Evolutionary conservation across 1,284 basidiomycete species (phyloP), one percentile per base, ranked within the genome.

Genomic region (Earliella scabrosa): DNA sequence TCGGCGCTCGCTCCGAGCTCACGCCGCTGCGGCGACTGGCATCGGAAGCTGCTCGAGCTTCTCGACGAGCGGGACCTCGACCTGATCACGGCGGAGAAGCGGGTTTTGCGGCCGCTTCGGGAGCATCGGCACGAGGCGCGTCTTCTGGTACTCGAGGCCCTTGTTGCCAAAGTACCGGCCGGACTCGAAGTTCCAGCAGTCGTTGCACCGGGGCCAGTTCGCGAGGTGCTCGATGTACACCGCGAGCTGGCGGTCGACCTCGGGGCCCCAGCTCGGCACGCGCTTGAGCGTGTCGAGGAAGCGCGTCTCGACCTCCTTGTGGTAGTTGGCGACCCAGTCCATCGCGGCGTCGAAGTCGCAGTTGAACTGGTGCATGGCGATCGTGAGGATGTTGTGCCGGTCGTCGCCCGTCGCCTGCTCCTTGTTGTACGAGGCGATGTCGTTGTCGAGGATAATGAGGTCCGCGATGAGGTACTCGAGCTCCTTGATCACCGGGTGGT

Each of bases 381-480:
- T 58, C n/a, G 66, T 62, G 41, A 76, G 50, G 56, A 75, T 66
- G 64, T 75, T 76, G 64, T 74, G 71, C 20, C 61, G 66, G 44
- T 71, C 63, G 50, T 67, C 68, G 10, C 71, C 72, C 8, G 66
- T 65, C 13, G 72, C 63, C 52, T 75, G 72, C 47, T 77, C 75
- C 32, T 67, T 65, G 47, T 74, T 75, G 63, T 71, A 77, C 2
- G 75, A 77, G 52, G 66, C 66, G 0, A 76, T 61, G 52, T 77
- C 75, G 56, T 76, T 77, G 38, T 60, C 60, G n/a, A 65, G 35
- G 9, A 57, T 56, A 34, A 52, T 26, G 7, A 52, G 27, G 0
- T 52, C 50, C 1, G 55, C 48, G 26, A 56, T 50, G 57, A 60
- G 48, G 59, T 45, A 21, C 62, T 63, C 49, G 65, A 68, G n/a